These are phyloP conservation scores for Sordaria brevicollis DNA, from an alignment of 495 filamentous ascomycete genomes.

Conservation along the genomic window DNA sequence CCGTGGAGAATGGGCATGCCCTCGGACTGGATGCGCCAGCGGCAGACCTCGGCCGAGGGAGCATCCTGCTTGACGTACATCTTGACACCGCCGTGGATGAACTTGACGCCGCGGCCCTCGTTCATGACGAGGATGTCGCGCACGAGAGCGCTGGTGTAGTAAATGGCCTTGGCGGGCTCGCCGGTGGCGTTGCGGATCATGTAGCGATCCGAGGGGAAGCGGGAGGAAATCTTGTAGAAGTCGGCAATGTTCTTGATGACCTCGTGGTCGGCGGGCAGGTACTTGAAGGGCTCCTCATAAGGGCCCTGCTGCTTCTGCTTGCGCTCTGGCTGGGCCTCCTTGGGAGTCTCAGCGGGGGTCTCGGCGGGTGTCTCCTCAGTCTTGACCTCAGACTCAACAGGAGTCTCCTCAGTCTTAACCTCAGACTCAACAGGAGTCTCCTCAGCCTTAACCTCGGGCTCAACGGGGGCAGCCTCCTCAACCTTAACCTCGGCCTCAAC, in stretches of 20 bases:
- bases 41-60: constrained; percentile 70
- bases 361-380: constrained; percentile 8
- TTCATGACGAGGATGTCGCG: constrained; percentile 73
- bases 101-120: constrained; percentile 82
- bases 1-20: constrained; percentile 79
- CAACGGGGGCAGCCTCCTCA: constrained; percentile 14
- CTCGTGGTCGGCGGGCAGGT: constrained; percentile 57
- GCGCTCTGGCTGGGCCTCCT: constrained; percentile 7
- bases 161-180: constrained; percentile 76
- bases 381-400: not conserved
- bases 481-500: constrained; percentile 11
- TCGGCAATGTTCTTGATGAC: constrained; percentile 63
- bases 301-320: constrained; percentile 35
- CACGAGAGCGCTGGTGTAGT: constrained; percentile 83
- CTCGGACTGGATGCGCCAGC: constrained; percentile 92
- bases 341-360: constrained; percentile 8
- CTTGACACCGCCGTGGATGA: constrained; percentile 92
- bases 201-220: constrained; percentile 83
- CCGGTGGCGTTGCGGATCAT: constrained; percentile 90
- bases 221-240: constrained; percentile 73
- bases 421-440: not conserved
- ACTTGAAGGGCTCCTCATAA: constrained; percentile 88
- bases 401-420: not conserved
- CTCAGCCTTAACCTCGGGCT: constrained; percentile 15
- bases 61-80: constrained; percentile 98